Conservation (phyloP, 495 filamentous ascomycete species). For the Jackrogersella minutella region DNA sequence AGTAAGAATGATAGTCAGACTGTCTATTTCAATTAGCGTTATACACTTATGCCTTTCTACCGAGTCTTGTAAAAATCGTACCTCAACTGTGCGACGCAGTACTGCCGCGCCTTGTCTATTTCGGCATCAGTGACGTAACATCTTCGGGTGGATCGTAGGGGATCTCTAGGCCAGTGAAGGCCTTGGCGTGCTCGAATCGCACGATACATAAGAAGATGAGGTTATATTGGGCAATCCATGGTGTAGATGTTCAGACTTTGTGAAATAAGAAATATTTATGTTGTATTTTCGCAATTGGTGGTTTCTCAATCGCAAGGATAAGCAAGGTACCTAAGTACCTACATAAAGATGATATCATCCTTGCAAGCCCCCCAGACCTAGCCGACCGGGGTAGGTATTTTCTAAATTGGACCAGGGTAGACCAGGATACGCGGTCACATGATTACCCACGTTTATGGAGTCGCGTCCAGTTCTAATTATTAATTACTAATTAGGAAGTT, state of each 20-base stretch:
- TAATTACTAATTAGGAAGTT: slow-evolving; percentile 29
- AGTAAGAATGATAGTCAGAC: slow-evolving; percentile 86
- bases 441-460: slow-evolving; percentile 26
- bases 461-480: slow-evolving; percentile 34
- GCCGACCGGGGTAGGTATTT: too few relatives aligned
- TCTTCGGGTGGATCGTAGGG: slow-evolving; percentile 28
- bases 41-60: neutral
- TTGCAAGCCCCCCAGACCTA: too few relatives aligned
- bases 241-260: neutral
- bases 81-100: slow-evolving; percentile 58
- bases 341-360: slow-evolving; percentile 30
- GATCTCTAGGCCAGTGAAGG: slow-evolving; percentile 32
- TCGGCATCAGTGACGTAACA: slow-evolving; percentile 48
- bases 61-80: slow-evolving; percentile 16
- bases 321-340: neutral
- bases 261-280: neutral
- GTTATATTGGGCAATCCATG: slow-evolving; percentile 34
- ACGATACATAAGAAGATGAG: slow-evolving; percentile 40
- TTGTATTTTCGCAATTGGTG: neutral
- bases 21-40: slow-evolving; percentile 59
- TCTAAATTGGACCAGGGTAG: slow-evolving; percentile 30
- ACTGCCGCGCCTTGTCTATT: slow-evolving; percentile 56
- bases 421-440: slow-evolving; percentile 43
- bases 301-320: slow-evolving; percentile 1
- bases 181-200: slow-evolving; percentile 31